Evolutionary conservation across 2,329 filamentous ascomycete species (phyloP).

Genomic region (Nemania serpens): DNA sequence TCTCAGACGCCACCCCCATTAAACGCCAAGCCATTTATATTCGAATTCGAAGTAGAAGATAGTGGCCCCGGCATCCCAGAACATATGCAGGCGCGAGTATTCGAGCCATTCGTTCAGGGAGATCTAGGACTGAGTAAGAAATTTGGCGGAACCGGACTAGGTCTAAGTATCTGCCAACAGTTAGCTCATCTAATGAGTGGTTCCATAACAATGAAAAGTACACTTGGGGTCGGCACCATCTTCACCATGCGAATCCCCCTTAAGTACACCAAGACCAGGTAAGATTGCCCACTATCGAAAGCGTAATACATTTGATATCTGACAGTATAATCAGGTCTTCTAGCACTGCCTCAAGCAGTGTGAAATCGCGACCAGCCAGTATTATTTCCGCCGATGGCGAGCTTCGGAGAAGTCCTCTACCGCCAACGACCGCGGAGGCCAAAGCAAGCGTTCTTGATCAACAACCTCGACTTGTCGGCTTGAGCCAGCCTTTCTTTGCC

Average conservation of each 20-base stretch:
- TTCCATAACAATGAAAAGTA: constrained; percentile 71
- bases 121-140: constrained; percentile 88
- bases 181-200: constrained; percentile 84
- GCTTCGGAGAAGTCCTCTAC: constrained; percentile 41
- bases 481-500: constrained; percentile 82
- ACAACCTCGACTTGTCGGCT: constrained; percentile 78
- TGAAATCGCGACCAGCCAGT: constrained; percentile 55
- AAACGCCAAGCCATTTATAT: constrained; percentile 68
- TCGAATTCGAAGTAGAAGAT: constrained; percentile 89
- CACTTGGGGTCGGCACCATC: constrained; percentile 73
- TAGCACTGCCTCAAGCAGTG: constrained; percentile 59
- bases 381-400: constrained; percentile 50
- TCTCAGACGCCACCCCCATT: constrained; percentile 64
- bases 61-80: constrained; percentile 84
- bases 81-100: constrained; percentile 78
- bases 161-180: constrained; percentile 87
- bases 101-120: constrained; percentile 95
- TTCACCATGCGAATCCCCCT: constrained; percentile 86
- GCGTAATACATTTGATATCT: background rate
- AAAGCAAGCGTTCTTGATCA: constrained; percentile 60
- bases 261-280: constrained; percentile 72
- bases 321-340: constrained; percentile 47
- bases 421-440: constrained; percentile 39
- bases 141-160: constrained; percentile 85
- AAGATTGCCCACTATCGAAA: constrained; percentile 39